Base-by-base conservation (phyloP, 495 filamentous ascomycete species). In the Trichoderma reesei region DNA sequence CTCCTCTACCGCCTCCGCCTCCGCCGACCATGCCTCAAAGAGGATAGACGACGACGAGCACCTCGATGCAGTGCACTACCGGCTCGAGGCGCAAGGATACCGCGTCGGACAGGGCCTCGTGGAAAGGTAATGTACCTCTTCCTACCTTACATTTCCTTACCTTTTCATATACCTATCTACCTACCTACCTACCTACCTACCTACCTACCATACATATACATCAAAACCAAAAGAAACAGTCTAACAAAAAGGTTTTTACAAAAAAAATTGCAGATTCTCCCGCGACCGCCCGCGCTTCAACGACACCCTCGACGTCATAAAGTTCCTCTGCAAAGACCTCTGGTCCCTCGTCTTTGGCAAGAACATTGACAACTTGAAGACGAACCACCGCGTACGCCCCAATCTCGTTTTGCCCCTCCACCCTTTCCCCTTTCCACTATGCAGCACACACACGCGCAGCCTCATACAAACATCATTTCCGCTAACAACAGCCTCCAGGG, bases 341-440 rank as follows among this genome's bases (percentile, higher is more conserved):
- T 98, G 94, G 94, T 90, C 85, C 60, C 80, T 96, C 46, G 82
- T 97, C 39, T 98, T 96, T 75, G 81, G 90, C 73, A 98, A 98
- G 76, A 94, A 97, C 75, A 87, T 98, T 69, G 94, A 98, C 73
- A 98, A 98, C 77, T 79, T 98, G 48, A 98, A 98, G 79, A 98
- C 94, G 14, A 98, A 98, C 73, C 94, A 98, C 72, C 83, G 94
- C 70, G 90, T 91, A 79, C 18, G 79, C 65, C 11, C 41, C 7
- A 42, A 42, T 10, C 11, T 13, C 41, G 41, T 26, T 26, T 26
- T 26, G 26, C 26, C 26, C 26, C 26, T 26, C 26, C 26, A 26
- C 26, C 26, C 26, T 1, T 26, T 1, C 26, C 1, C 26, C 0
- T 26, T 26, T 1, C 26, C 0, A 26, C 26, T 26, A 26, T 26